Evolutionary conservation across 2,329 filamentous ascomycete species (phyloP), one percentile per base, ranked within the genome.

Genomic region (Alternaria arbusti): DNA sequence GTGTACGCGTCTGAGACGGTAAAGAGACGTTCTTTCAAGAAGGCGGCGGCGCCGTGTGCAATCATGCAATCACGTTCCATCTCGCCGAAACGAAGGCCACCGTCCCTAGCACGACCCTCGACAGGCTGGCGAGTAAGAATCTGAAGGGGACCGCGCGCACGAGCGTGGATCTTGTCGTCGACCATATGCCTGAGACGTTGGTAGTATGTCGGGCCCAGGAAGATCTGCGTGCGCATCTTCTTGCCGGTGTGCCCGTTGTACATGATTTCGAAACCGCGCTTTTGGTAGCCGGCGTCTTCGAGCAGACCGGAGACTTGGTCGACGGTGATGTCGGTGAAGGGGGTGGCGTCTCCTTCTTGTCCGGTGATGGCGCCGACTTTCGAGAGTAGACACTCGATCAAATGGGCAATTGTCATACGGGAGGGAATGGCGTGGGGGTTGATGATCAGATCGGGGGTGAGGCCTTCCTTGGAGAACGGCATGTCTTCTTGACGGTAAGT

Each of bases 61-160:
- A 99, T 99, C 96, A 99, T 99, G 81, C 96, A 99, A 88, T 99
- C 96, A 84, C 96, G 95, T 83, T 99, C 96, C 96, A 99, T 99
- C 86, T 99, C 96, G 90, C 96, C 96, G 89, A 99, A 99, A 79
- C 96, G 95, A 47, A 99, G 87, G 85, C 96, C 96, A 87, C 96
- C 96, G 79, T 99, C 96, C 82, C 96, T 87, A 4, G 96, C 96
- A 88, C 96, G 92, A 91, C 96, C 96, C 83, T 99, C 96, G 13
- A 99, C 96, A 17, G 96, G 96, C 82, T 99, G 96, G 61, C 96
- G 88, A 3, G 96, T 99, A 84, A 99, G 88, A 76, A 99, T 99
- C 83, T 99, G 96, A 22, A 97, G 92, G 1, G 96, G 96, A 36
- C 96, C 96, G 79, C 96, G 91, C 13, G 96, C 96, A 82, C 96